phyloP scores from a whole-genome alignment of 2,329 filamentous ascomycete species.

The Sodiomyces alkalinus region DNA sequence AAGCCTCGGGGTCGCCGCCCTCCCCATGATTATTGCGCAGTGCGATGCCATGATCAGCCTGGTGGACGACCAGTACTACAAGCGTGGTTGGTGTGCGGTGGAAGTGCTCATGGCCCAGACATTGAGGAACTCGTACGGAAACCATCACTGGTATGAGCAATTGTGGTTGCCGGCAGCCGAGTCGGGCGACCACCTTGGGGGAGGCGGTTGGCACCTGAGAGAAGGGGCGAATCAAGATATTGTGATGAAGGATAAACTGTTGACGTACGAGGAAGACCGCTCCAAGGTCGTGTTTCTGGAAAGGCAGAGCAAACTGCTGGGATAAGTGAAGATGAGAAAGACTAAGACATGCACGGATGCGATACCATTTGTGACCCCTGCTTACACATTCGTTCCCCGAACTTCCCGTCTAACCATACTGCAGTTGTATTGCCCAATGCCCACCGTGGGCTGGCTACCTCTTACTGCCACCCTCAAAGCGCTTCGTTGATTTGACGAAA shows the following conservation, averaged over 20 bases:
- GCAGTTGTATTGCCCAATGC: no score
- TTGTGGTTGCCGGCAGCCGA: background rate
- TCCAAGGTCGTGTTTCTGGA: conserved; percentile 12
- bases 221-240: conserved; percentile 2
- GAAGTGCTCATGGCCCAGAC: conserved; percentile 18
- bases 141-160: conserved; percentile 18
- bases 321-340: no score
- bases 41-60: conserved; percentile 24
- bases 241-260: conserved; percentile 6
- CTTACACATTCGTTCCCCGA: no score
- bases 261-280: conserved; percentile 11
- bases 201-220: no score
- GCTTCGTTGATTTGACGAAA: no score
- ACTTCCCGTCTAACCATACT: no score
- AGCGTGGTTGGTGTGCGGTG: conserved; percentile 21
- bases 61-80: conserved; percentile 17
- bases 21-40: conserved; percentile 20
- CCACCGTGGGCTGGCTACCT: no score
- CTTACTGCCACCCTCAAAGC: no score
- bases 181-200: background rate
- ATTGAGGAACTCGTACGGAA: conserved; percentile 14
- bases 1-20: conserved; percentile 15
- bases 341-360: no score
- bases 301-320: conserved; percentile 10
- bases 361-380: no score